Base-by-base conservation (phyloP, 2,329 filamentous ascomycete species). In the Colletotrichum sp. region DNA sequence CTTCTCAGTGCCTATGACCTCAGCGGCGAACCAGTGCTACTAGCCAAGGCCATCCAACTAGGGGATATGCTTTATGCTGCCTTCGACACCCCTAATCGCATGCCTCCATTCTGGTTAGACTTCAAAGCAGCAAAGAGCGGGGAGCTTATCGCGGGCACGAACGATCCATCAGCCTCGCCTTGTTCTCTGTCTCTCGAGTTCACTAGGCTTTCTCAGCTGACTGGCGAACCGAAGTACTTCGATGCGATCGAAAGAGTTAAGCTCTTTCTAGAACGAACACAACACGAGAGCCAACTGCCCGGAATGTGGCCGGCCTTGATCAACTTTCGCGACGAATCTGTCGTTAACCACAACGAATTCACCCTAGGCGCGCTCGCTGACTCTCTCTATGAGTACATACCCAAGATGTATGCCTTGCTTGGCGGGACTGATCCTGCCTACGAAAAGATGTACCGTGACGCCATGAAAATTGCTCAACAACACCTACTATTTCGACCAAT, bases 131-230 rank as follows among this genome's bases (percentile, higher is more conserved):
- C 75, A 7, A 76, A 76, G 22, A 44, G 27, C 9, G 74, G 74
- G 7, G 59, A 30, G 2, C 71, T 76, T 5, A 55, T 77, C 6
- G 76, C 77, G 12, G 77, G 76, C 30, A 69, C 36, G 0, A 79
- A 74, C 3, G 87, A 89, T 5, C 86, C 88, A 11, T 85, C 87
- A 3, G 88, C 88, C 4, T 86, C 86, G 16, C 86, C 87, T 5
- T 94, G 94, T 7, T 94, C 93, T 6, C 86, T 96, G 66, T 93
- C 91, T 1, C 84, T 96, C 74, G 95, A 96, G 80, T 92, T 96
- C 82, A 94, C 93, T 13, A 89, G 93, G 19, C 86, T 96, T 64
- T 93, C 93, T 4, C 94, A 96, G 82, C 84, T 96, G 75, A 96
- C 94, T 0, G 92, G 91, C 36, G 89, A 95, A 76, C 85, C 90